Evolutionary conservation across 805 yeast species (phyloP).

Genomic region (Teunomyces gatunensis): DNA sequence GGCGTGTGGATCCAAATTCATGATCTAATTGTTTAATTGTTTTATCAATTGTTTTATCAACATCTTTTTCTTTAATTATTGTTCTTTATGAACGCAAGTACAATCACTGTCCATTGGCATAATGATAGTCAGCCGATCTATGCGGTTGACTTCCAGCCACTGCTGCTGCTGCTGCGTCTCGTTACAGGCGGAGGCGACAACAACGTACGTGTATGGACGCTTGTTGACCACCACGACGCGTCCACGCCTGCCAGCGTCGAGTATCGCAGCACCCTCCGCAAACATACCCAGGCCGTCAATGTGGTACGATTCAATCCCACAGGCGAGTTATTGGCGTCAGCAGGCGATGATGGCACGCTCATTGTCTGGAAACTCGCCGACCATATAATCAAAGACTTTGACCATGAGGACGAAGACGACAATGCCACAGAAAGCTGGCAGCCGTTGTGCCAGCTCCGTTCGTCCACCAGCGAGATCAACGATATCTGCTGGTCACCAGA

Average conservation of each 20-base stretch:
- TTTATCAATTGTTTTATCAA: neutral
- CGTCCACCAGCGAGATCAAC: conserved; percentile 74
- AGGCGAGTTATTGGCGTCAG: conserved; percentile 77
- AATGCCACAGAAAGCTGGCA: conserved; percentile 74
- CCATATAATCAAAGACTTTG: conserved; percentile 57
- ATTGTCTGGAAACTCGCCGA: conserved; percentile 72
- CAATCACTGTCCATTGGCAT: conserved; percentile 69
- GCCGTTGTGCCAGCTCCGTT: conserved; percentile 54
- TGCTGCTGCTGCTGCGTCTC: conserved; percentile 42
- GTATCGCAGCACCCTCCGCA: conserved; percentile 75
- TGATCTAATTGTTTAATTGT: neutral
- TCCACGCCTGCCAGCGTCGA: conserved; percentile 40
- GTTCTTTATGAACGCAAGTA: conserved; percentile 40
- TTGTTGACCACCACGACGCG: conserved; percentile 8
- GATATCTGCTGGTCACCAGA: conserved; percentile 94
- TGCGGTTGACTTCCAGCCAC: conserved; percentile 61
- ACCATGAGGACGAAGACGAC: conserved; percentile 45
- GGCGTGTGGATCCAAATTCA: neutral
- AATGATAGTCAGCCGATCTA: conserved; percentile 75
- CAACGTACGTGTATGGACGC: conserved; percentile 65
- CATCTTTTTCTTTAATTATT: conserved; percentile 27
- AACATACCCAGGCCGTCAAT: conserved; percentile 94
- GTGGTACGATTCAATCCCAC: conserved; percentile 75
- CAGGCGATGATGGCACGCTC: conserved; percentile 93
- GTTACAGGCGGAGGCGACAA: conserved; percentile 96